phyloP scores from a whole-genome alignment of 345 rosid species.

The Salix udensis region DNA sequence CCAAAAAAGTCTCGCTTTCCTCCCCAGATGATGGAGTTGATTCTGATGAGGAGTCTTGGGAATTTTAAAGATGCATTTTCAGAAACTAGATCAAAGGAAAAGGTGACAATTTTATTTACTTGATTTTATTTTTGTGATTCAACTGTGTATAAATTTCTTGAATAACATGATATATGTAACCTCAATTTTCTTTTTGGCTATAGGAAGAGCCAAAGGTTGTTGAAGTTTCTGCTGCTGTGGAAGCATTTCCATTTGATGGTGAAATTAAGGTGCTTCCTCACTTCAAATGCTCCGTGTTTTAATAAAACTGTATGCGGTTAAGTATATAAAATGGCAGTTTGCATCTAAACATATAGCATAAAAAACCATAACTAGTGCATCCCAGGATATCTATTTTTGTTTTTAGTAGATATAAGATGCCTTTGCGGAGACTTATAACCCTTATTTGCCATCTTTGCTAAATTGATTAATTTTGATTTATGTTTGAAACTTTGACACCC shows the following conservation, averaged over 20 bases:
- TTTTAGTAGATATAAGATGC: not conserved
- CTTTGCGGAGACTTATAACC: not conserved
- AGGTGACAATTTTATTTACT: constrained; percentile 34
- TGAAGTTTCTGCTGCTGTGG: constrained; percentile 17
- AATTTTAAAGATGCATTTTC: constrained; percentile 44
- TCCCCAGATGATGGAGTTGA: constrained; percentile 20
- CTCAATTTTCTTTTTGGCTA: not conserved
- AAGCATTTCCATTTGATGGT: constrained; percentile 17
- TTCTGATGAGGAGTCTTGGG: constrained; percentile 43
- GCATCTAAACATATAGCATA: not conserved
- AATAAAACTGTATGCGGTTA: not conserved
- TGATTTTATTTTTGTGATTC: not conserved
- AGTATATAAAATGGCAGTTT: not conserved
- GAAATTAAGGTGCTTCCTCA: constrained; percentile 18
- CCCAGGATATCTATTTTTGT: not conserved
- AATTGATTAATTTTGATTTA: not conserved
- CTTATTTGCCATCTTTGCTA: not conserved
- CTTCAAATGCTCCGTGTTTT: constrained; percentile 3
- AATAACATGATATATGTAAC: not conserved
- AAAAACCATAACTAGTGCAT: not conserved
- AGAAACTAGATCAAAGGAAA: constrained; percentile 33
- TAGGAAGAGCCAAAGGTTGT: constrained; percentile 25
- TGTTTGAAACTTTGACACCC: not conserved
- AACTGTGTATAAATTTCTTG: not conserved
- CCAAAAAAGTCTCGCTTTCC: constrained; percentile 15